These are phyloP conservation scores for Fusarium solani-melongenae DNA, from an alignment of 2,329 filamentous ascomycete genomes.

Conservation along the genomic window DNA sequence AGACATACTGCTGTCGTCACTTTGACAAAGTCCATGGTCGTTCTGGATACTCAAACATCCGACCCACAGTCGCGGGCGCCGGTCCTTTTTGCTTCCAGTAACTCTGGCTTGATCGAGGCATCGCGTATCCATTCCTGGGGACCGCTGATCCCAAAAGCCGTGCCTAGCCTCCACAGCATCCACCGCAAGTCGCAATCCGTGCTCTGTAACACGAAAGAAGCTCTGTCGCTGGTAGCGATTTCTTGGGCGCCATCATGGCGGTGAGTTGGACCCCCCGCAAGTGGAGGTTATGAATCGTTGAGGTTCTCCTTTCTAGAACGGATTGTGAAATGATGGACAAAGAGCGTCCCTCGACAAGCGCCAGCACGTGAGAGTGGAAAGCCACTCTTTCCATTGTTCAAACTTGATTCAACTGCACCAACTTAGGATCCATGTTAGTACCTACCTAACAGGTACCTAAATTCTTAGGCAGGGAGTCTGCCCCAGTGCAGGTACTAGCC, in stretches of 20 bases:
- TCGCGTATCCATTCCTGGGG: constrained; percentile 1
- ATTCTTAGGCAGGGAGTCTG: not conserved
- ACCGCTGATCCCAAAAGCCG: not conserved
- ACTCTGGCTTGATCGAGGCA: constrained; percentile 14
- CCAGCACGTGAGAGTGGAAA: not conserved
- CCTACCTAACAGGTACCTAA: not conserved
- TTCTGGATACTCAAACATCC: not conserved
- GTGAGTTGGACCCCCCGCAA: constrained; percentile 20
- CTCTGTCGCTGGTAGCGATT: constrained; percentile 16
- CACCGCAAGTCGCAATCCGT: constrained; percentile 15
- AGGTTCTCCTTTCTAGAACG: not conserved
- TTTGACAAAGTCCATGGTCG: not conserved
- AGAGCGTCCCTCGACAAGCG: not conserved
- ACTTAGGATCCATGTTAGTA: not conserved
- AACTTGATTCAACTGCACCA: not conserved
- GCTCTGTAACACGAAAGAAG: constrained; percentile 11
- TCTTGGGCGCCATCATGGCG: constrained; percentile 13
- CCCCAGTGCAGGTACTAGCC: not conserved
- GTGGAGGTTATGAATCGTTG: constrained; percentile 13
- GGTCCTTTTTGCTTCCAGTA: constrained; percentile 25
- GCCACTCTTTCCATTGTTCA: not conserved
- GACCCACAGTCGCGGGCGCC: constrained; percentile 6
- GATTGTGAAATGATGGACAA: constrained; percentile 1
- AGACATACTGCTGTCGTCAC: constrained; percentile 8
- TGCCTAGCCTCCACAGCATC: constrained; percentile 26